These are phyloP conservation scores for Acephala macrosclerotiorum DNA, from an alignment of 2,329 filamentous ascomycete species.

Conservation along the genomic window DNA sequence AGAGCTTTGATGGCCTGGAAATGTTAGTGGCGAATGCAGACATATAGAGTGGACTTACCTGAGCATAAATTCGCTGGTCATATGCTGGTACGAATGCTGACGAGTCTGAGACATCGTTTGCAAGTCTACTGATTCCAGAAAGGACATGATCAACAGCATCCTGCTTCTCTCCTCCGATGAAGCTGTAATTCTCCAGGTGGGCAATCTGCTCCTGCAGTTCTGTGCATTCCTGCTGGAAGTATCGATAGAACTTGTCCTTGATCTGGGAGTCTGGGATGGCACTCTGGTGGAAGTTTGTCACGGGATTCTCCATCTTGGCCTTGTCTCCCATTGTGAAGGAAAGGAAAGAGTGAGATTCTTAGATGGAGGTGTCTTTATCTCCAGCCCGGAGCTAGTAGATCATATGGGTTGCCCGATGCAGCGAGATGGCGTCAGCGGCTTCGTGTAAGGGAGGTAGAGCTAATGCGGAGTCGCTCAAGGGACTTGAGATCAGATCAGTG, in stretches of 20 bases:
- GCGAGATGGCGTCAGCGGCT: constrained; percentile 20
- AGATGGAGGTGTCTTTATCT: neutral
- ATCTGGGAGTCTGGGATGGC: constrained; percentile 47
- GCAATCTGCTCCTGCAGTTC: constrained; percentile 80
- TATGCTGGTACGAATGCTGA: constrained; percentile 85
- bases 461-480: constrained; percentile 19
- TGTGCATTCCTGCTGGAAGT: constrained; percentile 76
- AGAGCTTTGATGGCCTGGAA: constrained; percentile 75
- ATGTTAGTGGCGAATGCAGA: constrained; percentile 45
- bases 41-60: constrained; percentile 56
- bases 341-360: neutral
- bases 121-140: constrained; percentile 79
- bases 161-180: constrained; percentile 76
- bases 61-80: constrained; percentile 85
- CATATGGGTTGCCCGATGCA: neutral
- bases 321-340: constrained; percentile 2
- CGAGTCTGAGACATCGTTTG: constrained; percentile 85
- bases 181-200: constrained; percentile 67
- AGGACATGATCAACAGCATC: constrained; percentile 84
- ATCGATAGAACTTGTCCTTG: constrained; percentile 84
- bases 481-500: constrained; percentile 8
- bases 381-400: neutral
- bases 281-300: constrained; percentile 15
- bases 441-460: neutral
- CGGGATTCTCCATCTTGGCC: constrained; percentile 27